Percentiles rank a stretch among this genome's conserved stretches.
Conservation (phyloP, 2,329 filamentous ascomycete species). For the Fusarium buxicola region DNA sequence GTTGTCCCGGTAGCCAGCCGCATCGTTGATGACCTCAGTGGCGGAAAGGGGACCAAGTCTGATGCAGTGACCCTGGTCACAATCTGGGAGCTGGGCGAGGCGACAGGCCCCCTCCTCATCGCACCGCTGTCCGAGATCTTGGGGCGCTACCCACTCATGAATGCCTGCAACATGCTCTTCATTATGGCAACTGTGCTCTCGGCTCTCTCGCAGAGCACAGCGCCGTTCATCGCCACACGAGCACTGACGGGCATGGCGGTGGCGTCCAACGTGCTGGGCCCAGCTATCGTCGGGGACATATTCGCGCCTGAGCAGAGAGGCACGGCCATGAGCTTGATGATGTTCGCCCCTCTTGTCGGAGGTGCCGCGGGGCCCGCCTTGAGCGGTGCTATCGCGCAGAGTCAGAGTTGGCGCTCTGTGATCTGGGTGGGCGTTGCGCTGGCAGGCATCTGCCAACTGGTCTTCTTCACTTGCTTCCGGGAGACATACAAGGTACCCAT, state of each 20-base stretch:
- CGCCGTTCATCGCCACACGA: not conserved
- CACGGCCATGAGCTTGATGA: conserved; percentile 66
- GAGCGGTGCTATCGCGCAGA: conserved; percentile 65
- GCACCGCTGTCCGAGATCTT: conserved; percentile 72
- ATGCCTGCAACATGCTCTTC: conserved; percentile 58
- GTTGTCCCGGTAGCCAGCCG: conserved; percentile 64
- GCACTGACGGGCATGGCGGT: not conserved
- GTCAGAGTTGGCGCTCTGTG: conserved; percentile 64
- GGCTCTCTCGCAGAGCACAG: not conserved
- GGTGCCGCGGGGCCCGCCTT: conserved; percentile 68
- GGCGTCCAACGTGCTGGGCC: not conserved
- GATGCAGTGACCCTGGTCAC: conserved; percentile 70
- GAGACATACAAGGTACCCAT: not conserved
- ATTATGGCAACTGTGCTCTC: not conserved
- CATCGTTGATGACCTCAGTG: conserved; percentile 61
- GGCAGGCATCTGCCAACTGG: conserved; percentile 47
- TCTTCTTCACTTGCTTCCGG: not conserved
- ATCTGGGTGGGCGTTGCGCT: conserved; percentile 63
- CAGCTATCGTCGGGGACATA: not conserved
- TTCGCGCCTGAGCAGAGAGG: conserved; percentile 63
- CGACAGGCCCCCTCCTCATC: conserved; percentile 68
- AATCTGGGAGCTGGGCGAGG: conserved; percentile 76
- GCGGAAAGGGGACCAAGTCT: conserved; percentile 39
- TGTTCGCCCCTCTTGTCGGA: conserved; percentile 67
- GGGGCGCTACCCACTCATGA: conserved; percentile 66